Conservation (phyloP, 495 filamentous ascomycete genomes). For the Pyronema omphalodes region DNA sequence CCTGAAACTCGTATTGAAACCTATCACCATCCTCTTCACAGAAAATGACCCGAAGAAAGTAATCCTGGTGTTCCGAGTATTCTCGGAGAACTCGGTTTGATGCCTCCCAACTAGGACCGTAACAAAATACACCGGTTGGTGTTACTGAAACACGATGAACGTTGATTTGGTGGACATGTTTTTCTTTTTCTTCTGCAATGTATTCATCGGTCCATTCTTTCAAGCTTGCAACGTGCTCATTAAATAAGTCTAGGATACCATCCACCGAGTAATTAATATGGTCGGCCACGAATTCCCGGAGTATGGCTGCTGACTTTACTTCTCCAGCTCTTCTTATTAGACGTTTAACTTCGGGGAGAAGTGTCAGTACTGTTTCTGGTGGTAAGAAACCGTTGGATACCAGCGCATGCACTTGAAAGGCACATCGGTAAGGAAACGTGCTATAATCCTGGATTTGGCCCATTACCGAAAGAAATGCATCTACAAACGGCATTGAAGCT, state of each 20-base stretch:
- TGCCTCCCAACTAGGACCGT: slow-evolving; percentile 50
- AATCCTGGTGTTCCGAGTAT: slow-evolving; percentile 41
- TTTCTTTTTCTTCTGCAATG: slow-evolving; percentile 10
- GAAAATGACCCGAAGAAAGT: slow-evolving; percentile 54
- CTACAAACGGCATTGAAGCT: slow-evolving; percentile 4
- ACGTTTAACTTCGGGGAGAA: slow-evolving; percentile 11
- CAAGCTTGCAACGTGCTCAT: slow-evolving; percentile 9
- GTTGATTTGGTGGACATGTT: slow-evolving; percentile 22
- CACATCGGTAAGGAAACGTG: slow-evolving; percentile 14
- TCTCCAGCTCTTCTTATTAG: slow-evolving; percentile 7
- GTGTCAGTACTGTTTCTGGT: slow-evolving; percentile 11
- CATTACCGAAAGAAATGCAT: slow-evolving; percentile 10
- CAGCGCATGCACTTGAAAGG: slow-evolving; percentile 21
- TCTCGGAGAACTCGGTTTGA: slow-evolving; percentile 59
- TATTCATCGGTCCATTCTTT: not conserved
- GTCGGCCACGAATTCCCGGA: slow-evolving; percentile 6
- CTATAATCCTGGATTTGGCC: not conserved
- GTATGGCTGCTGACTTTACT: slow-evolving; percentile 5
- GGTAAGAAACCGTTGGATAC: slow-evolving; percentile 16
- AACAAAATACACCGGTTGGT: slow-evolving; percentile 46
- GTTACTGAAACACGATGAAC: slow-evolving; percentile 48
- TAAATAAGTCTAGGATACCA: too few relatives aligned
- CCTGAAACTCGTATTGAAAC: slow-evolving; percentile 36
- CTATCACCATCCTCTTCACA: slow-evolving; percentile 52
- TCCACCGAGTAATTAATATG: slow-evolving; percentile 17